Percentiles rank a stretch among this genome's conserved stretches.
phyloP scores from a whole-genome alignment of 352 stramenopile species.

The Phytopythium litorale region DNA sequence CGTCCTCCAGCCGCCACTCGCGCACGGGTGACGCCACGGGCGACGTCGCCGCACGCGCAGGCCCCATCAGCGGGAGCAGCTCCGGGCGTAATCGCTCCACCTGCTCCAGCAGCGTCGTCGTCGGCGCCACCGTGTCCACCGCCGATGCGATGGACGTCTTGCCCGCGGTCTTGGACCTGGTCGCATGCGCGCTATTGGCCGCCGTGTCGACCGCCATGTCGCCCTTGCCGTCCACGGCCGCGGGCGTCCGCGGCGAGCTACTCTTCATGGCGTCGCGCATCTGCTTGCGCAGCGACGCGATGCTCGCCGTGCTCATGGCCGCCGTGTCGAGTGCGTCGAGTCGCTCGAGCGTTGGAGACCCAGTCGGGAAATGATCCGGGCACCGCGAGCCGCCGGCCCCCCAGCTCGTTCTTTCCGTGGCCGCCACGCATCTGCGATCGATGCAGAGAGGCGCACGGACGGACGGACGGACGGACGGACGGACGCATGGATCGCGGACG shows the following conservation, averaged over 20 bases:
- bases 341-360: background rate
- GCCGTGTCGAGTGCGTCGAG: background rate
- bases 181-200: constrained; percentile 10
- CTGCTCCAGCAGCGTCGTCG: constrained; percentile 34
- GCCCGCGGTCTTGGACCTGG: constrained; percentile 6
- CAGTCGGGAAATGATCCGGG: too few relatives aligned
- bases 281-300: constrained; percentile 17
- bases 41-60: background rate
- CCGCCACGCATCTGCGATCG: too few relatives aligned
- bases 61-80: constrained; percentile 47
- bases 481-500: too few relatives aligned
- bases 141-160: background rate
- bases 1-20: constrained; percentile 33
- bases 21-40: constrained; percentile 5
- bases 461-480: too few relatives aligned
- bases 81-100: constrained; percentile 43
- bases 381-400: too few relatives aligned
- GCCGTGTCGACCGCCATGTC: background rate
- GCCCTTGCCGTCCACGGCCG: constrained; percentile 1
- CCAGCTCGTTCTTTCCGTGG: too few relatives aligned
- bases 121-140: background rate
- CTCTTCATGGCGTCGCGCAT: constrained; percentile 24
- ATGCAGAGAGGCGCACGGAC: too few relatives aligned
- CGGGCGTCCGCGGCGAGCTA: constrained; percentile 3
- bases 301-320: background rate